These are phyloP conservation scores for Volutella citrinella DNA, from an alignment of 2,329 filamentous ascomycete species.

Conservation along the genomic window DNA sequence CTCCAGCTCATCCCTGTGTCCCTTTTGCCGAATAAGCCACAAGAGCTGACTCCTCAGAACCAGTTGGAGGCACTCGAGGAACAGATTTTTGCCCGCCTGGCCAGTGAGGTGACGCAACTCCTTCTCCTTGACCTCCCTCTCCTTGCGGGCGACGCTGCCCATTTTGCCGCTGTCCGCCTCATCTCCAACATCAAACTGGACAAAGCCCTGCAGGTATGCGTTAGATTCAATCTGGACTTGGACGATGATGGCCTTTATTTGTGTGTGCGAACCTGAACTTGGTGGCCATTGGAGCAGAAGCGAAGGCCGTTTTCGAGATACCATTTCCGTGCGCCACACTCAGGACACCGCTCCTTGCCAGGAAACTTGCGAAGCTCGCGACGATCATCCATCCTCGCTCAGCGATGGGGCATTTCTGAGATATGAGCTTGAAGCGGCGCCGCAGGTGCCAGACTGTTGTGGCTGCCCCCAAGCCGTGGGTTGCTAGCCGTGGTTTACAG, in stretches of 20 bases:
- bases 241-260: too few relatives aligned
- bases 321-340: conserved; percentile 70
- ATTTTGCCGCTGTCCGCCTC: conserved; percentile 68
- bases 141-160: conserved; percentile 53
- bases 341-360: conserved; percentile 52
- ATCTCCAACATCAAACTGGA: conserved; percentile 58
- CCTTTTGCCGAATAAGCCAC: conserved; percentile 66
- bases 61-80: conserved; percentile 79
- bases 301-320: conserved; percentile 73
- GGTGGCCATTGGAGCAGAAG: conserved; percentile 79
- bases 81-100: conserved; percentile 69
- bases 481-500: too few relatives aligned
- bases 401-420: conserved; percentile 3
- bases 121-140: conserved; percentile 55
- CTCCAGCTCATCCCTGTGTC: conserved; percentile 71
- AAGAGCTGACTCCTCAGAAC: conserved; percentile 77
- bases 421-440: neutral
- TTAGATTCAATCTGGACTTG: too few relatives aligned
- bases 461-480: too few relatives aligned
- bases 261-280: conserved; percentile 59
- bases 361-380: conserved; percentile 49
- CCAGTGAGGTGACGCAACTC: conserved; percentile 59
- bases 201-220: conserved; percentile 51
- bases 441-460: too few relatives aligned
- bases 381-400: conserved; percentile 35